Evolutionary conservation across 2,329 filamentous ascomycete genomes (phyloP).

Genomic region (Fusarium irregulare): DNA sequence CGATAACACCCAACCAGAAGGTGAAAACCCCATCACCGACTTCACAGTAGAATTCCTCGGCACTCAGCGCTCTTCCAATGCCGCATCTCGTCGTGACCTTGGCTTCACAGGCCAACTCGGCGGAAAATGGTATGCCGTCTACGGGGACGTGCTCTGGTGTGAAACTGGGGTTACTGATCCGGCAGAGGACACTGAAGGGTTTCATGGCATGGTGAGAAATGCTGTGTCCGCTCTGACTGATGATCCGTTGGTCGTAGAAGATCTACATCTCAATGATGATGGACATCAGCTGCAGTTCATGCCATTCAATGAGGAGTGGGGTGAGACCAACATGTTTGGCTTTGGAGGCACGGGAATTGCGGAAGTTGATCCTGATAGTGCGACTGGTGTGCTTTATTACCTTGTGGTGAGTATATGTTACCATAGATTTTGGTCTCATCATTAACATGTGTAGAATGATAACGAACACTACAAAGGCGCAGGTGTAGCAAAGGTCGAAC

Average conservation of each 20-base stretch:
- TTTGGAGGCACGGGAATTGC: conserved; percentile 56
- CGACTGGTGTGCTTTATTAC: conserved; percentile 51
- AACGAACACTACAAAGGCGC: conserved; percentile 51
- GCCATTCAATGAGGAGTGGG: conserved; percentile 52
- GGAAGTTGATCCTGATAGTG: conserved; percentile 47
- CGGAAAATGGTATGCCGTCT: conserved; percentile 55
- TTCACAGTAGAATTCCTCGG: conserved; percentile 50
- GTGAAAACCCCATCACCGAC: conserved; percentile 50
- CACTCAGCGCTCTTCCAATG: conserved; percentile 52
- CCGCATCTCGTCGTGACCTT: conserved; percentile 52
- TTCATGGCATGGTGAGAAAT: conserved; percentile 56
- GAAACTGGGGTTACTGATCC: conserved; percentile 50
- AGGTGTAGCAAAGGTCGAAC: conserved; percentile 51
- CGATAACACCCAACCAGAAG: conserved; percentile 54
- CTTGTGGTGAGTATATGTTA: conserved; percentile 48
- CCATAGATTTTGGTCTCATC: accelerated
- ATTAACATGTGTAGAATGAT: conserved; percentile 44
- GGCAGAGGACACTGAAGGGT: conserved; percentile 46
- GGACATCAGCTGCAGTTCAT: conserved; percentile 52
- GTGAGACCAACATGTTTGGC: conserved; percentile 50
- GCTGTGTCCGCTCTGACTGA: conserved; percentile 51
- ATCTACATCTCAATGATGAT: conserved; percentile 52
- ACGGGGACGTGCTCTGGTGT: conserved; percentile 50
- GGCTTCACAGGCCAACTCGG: conserved; percentile 52
- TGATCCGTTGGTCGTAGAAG: conserved; percentile 51